Evolutionary conservation across 441 rosid genomes (phyloP).

Genomic region (Adansonia grandidieri): DNA sequence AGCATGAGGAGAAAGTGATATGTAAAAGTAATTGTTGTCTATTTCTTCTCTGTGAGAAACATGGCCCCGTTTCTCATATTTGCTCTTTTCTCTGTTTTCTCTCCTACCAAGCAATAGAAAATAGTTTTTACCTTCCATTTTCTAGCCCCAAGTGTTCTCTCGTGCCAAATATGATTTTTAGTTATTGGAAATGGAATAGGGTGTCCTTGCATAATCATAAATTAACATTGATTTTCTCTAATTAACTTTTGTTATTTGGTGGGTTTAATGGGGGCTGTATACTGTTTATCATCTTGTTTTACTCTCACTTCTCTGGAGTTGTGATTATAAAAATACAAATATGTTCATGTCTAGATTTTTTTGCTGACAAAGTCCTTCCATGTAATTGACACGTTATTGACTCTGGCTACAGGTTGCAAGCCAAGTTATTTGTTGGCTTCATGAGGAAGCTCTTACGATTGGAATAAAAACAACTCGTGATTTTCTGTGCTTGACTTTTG

Average conservation of each 20-base stretch:
- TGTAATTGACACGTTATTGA: constrained; percentile 24
- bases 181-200: background rate
- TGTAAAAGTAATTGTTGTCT: background rate
- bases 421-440: constrained; percentile 90
- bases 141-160: background rate
- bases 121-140: background rate
- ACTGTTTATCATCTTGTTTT: background rate
- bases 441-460: constrained; percentile 79
- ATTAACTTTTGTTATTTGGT: background rate
- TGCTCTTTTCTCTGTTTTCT: background rate
- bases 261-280: background rate
- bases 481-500: constrained; percentile 71
- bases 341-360: background rate
- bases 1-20: constrained; percentile 5
- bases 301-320: background rate
- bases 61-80: background rate
- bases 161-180: background rate
- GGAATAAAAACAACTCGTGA: constrained; percentile 78
- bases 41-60: background rate
- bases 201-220: background rate
- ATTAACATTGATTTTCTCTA: background rate
- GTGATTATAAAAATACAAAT: background rate
- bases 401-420: constrained; percentile 68
- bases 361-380: constrained; percentile 8
- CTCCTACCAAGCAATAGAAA: background rate